These are phyloP conservation scores for Camellia sinensis DNA, from an alignment of 148 eudicot species.

Conservation along the genomic window DNA sequence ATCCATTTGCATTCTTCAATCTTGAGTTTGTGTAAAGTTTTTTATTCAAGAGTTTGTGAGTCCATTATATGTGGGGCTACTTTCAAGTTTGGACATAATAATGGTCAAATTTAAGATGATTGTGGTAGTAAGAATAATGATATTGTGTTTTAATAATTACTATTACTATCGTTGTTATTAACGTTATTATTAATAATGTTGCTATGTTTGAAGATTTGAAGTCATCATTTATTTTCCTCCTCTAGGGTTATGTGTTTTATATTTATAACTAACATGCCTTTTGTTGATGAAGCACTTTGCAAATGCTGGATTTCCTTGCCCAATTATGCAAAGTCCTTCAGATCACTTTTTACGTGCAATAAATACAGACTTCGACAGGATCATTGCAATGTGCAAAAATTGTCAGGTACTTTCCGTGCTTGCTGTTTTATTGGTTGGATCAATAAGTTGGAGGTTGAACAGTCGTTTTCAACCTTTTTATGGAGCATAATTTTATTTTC, in stretches of 20 bases:
- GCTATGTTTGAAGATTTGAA: not conserved
- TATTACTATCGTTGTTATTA: not conserved
- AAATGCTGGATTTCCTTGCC: slow-evolving; percentile 99
- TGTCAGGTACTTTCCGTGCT: slow-evolving; percentile 58
- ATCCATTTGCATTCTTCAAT: not conserved
- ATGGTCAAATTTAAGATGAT: not conserved
- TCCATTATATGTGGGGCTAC: not conserved
- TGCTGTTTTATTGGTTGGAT: not conserved
- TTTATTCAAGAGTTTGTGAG: slow-evolving; percentile 4
- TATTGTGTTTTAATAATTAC: not conserved
- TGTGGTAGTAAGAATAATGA: not conserved
- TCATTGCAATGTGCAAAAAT: slow-evolving; percentile 97
- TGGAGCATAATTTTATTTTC: not conserved
- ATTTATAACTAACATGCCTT: slow-evolving; percentile 10
- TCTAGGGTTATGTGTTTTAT: not conserved
- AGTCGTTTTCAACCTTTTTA: not conserved
- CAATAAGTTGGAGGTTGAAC: not conserved
- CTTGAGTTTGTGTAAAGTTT: not conserved
- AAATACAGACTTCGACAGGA: slow-evolving; percentile 94
- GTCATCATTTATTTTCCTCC: not conserved
- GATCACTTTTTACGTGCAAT: slow-evolving; percentile 98
- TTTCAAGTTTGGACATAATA: not conserved
- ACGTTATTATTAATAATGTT: not conserved
- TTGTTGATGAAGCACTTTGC: slow-evolving; percentile 82
- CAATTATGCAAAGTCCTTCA: slow-evolving; percentile 99